phyloP scores from a whole-genome alignment of 306 rosid species.

The Inga oerstediana region DNA sequence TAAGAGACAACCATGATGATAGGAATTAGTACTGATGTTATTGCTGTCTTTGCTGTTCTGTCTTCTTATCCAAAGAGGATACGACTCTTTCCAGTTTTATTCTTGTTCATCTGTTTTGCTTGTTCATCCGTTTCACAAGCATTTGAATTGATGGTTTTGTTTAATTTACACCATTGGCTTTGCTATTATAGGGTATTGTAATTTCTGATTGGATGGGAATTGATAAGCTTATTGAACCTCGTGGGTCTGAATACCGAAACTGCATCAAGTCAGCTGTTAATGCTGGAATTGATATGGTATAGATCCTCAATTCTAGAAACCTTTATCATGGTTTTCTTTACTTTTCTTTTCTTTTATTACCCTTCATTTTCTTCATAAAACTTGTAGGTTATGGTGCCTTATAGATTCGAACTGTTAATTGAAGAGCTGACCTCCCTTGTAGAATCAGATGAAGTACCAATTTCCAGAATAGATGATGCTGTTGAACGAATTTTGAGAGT shows the following conservation, averaged over 20 bases:
- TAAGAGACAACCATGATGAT: constrained; percentile 24
- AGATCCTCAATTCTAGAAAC: constrained; percentile 24
- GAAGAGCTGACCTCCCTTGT: constrained; percentile 62
- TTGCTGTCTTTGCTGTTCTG: not conserved
- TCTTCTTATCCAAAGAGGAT: constrained; percentile 2
- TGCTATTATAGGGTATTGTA: constrained; percentile 73
- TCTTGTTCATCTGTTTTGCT: constrained; percentile 1
- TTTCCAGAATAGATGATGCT: constrained; percentile 78
- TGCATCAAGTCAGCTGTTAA: constrained; percentile 68
- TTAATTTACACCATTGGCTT: constrained; percentile 16
- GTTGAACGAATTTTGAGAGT: constrained; percentile 87
- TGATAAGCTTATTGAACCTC: constrained; percentile 56
- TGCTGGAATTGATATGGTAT: constrained; percentile 92
- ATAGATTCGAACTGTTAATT: constrained; percentile 50
- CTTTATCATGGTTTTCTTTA: not conserved
- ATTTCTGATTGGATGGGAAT: constrained; percentile 88
- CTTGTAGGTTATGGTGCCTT: constrained; percentile 82
- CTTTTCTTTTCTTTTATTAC: not conserved
- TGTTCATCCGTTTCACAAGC: constrained; percentile 25
- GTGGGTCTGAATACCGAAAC: constrained; percentile 61
- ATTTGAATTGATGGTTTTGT: constrained; percentile 4
- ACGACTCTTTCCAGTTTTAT: not conserved
- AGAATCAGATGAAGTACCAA: constrained; percentile 65
- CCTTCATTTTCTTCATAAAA: constrained; percentile 23
- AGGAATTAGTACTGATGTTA: not conserved